These are phyloP conservation scores for Piloderma croceum DNA, from an alignment of 768 basidiomycete genomes.

Conservation along the genomic window DNA sequence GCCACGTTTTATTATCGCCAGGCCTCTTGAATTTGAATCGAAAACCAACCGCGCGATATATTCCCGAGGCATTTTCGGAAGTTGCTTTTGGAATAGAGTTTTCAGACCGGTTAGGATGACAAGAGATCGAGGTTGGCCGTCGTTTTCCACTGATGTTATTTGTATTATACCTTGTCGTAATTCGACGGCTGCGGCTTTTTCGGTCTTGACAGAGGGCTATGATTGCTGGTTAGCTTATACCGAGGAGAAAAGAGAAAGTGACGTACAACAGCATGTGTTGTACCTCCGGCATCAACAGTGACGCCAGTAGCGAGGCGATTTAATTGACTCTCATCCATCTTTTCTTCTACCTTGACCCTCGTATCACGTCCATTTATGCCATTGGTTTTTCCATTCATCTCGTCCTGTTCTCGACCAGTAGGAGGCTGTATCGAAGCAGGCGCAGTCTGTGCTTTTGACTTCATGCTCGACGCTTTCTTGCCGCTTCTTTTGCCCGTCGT, in stretches of 20 bases:
- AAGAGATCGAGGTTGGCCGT: conserved; percentile 65
- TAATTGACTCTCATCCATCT: conserved; percentile 73
- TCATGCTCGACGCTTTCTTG: conserved; percentile 54
- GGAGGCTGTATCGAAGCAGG: conserved; percentile 41
- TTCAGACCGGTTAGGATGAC: conserved; percentile 93
- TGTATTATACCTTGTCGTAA: conserved; percentile 78
- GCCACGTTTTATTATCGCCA: conserved; percentile 93
- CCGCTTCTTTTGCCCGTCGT: conserved; percentile 37
- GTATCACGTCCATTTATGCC: conserved; percentile 42
- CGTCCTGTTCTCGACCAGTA: conserved; percentile 32
- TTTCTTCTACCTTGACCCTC: conserved; percentile 69
- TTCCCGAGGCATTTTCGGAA: conserved; percentile 98
- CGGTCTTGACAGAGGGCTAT: conserved; percentile 48
- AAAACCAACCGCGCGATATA: conserved; percentile 96
- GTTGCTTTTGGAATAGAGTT: conserved; percentile 92
- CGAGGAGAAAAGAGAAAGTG: conserved; percentile 1
- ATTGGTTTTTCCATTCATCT: conserved; percentile 35
- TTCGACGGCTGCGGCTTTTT: conserved; percentile 78
- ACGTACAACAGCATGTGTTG: conserved; percentile 44
- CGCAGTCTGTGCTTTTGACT: conserved; percentile 54
- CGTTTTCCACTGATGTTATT: conserved; percentile 81
- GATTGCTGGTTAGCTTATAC: conserved; percentile 1
- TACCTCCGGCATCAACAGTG: conserved; percentile 59
- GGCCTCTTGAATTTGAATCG: conserved; percentile 84
- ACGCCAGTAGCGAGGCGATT: conserved; percentile 76